These are phyloP conservation scores for Fusarium zealandicum DNA, from an alignment of 2,329 filamentous ascomycete species.

Conservation along the genomic window DNA sequence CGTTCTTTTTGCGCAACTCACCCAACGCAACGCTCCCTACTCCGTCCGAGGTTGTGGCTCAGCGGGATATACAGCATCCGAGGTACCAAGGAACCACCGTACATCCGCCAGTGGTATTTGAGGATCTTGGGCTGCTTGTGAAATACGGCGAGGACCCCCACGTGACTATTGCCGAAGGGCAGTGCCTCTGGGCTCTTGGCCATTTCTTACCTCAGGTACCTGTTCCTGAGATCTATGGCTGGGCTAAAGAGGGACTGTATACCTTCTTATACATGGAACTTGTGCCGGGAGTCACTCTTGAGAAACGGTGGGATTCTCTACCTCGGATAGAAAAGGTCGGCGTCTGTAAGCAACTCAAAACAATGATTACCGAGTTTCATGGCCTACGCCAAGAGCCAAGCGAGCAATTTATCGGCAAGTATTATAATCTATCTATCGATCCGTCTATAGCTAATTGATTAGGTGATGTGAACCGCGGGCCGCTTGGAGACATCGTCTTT, in stretches of 20 bases:
- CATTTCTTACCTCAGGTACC: slow-evolving; percentile 12
- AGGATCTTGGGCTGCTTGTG: slow-evolving; percentile 21
- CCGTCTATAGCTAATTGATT: neutral
- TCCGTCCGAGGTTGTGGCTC: slow-evolving; percentile 2
- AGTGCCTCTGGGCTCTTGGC: neutral
- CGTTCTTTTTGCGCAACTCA: neutral
- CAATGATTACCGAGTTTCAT: neutral
- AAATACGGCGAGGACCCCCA: slow-evolving; percentile 4
- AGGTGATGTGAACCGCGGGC: slow-evolving; percentile 21
- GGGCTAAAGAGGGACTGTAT: neutral
- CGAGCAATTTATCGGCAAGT: slow-evolving; percentile 12
- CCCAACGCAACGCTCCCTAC: neutral
- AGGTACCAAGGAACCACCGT: neutral
- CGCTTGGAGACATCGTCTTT: slow-evolving; percentile 7
- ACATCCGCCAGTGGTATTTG: neutral
- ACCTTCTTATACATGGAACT: slow-evolving; percentile 18
- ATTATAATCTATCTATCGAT: no score
- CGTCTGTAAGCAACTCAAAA: slow-evolving; percentile 2
- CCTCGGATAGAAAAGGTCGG: neutral
- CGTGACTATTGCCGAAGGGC: neutral
- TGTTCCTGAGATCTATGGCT: slow-evolving; percentile 28
- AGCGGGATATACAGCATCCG: neutral
- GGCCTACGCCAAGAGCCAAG: slow-evolving; percentile 4
- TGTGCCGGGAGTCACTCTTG: slow-evolving; percentile 4
- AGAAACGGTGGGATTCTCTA: slow-evolving; percentile 6